Evolutionary conservation across 768 basidiomycete genomes (phyloP).

Genomic region (Mycena sanguinolenta): DNA sequence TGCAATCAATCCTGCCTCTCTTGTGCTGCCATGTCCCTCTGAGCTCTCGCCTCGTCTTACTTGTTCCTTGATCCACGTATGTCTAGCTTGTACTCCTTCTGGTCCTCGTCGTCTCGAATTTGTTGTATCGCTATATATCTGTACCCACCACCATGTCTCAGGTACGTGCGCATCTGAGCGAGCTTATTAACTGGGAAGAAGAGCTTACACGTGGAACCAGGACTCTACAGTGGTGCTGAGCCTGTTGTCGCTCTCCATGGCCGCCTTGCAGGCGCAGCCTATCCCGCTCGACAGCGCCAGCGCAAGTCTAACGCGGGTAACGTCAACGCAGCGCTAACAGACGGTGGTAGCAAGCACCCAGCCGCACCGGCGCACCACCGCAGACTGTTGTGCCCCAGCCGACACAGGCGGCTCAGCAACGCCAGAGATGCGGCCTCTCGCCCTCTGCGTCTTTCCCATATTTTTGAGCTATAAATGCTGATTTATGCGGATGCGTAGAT

Average conservation of each 20-base stretch:
- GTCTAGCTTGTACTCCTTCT: too few species aligned
- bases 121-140: not conserved
- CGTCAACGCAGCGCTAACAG: slow-evolving; percentile 1
- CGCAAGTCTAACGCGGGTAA: slow-evolving; percentile 7
- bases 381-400: slow-evolving; percentile 77
- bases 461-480: slow-evolving; percentile 5
- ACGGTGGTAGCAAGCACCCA: too few species aligned
- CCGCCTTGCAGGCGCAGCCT: slow-evolving; percentile 65
- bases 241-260: slow-evolving; percentile 78
- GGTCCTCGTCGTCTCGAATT: too few species aligned
- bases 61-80: too few species aligned
- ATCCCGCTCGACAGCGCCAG: slow-evolving; percentile 50
- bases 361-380: slow-evolving; percentile 78
- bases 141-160: slow-evolving; percentile 30
- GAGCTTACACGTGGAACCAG: slow-evolving; percentile 35
- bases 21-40: slow-evolving; percentile 12
- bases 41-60: not conserved
- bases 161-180: too few species aligned
- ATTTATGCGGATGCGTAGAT: slow-evolving; percentile 3
- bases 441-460: slow-evolving; percentile 70
- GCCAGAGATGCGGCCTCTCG: slow-evolving; percentile 83
- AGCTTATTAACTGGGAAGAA: too few species aligned
- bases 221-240: slow-evolving; percentile 50
- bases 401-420: slow-evolving; percentile 82
- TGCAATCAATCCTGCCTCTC: not conserved